These are phyloP conservation scores for Spathaspora passalidarum DNA, from an alignment of 805 yeast genomes.

Conservation along the genomic window DNA sequence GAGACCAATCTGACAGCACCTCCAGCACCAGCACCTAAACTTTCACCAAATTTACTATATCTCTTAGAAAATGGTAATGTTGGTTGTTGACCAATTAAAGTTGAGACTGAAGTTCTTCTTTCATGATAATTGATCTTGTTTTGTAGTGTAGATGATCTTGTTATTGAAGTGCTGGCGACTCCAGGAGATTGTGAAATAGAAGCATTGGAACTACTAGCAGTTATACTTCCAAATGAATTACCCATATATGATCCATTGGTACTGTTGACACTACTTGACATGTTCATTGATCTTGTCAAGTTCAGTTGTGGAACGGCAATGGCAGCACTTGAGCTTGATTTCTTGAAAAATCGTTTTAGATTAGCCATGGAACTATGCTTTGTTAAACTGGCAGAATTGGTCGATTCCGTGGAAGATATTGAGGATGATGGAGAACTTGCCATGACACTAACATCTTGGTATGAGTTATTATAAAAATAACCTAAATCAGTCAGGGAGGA, in stretches of 20 bases:
- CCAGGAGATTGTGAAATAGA: slow-evolving; percentile 35
- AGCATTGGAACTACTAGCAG: slow-evolving; percentile 30
- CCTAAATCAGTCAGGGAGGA: slow-evolving; percentile 41
- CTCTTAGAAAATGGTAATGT: slow-evolving; percentile 40
- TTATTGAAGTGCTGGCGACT: slow-evolving; percentile 20
- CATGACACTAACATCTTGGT: slow-evolving; percentile 20
- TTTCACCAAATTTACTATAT: slow-evolving; percentile 72
- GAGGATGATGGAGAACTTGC: slow-evolving; percentile 29
- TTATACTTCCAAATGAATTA: slow-evolving; percentile 20
- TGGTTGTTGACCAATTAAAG: slow-evolving; percentile 19
- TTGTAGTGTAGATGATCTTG: slow-evolving; percentile 31
- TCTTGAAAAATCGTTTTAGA: slow-evolving; percentile 67
- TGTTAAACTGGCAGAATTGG: slow-evolving; percentile 31
- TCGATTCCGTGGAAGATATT: slow-evolving; percentile 36
- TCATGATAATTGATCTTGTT: slow-evolving; percentile 30
- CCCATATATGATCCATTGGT: slow-evolving; percentile 9
- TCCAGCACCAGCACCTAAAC: slow-evolving; percentile 84
- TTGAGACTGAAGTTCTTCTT: slow-evolving; percentile 35
- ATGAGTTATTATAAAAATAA: slow-evolving; percentile 36
- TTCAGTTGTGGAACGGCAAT: slow-evolving; percentile 16
- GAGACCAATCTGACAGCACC: slow-evolving; percentile 75
- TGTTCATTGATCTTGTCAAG: slow-evolving; percentile 19
- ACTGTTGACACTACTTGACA: slow-evolving; percentile 9
- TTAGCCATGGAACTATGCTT: slow-evolving; percentile 80
- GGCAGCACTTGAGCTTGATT: slow-evolving; percentile 17